phyloP scores from a whole-genome alignment of 345 rosid species.

The Eucalyptus pauciflora region DNA sequence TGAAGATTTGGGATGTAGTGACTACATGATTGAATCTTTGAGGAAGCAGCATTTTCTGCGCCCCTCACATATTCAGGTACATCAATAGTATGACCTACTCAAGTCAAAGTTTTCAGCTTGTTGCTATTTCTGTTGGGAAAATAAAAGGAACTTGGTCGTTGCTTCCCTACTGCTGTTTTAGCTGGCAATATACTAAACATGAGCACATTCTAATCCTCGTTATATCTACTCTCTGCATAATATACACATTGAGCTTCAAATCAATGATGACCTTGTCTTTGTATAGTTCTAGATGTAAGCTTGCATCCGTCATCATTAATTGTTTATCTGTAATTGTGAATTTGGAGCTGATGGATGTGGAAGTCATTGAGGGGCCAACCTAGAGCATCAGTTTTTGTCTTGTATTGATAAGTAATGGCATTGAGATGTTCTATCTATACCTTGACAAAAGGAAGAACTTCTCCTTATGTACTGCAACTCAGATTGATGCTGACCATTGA shows the following conservation, averaged over 20 bases:
- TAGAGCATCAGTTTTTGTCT: not conserved
- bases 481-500: not conserved
- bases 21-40: too few species aligned
- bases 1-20: too few species aligned
- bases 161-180: not conserved
- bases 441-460: not conserved
- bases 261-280: not conserved
- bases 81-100: not conserved
- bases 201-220: not conserved
- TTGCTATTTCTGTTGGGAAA: accelerated
- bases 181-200: not conserved
- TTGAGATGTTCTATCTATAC: not conserved
- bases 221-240: not conserved
- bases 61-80: constrained; percentile 66
- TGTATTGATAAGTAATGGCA: not conserved
- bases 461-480: not conserved
- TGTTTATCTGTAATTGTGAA: not conserved
- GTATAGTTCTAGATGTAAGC: not conserved
- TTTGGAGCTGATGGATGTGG: not conserved
- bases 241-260: not conserved
- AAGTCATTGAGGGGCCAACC: not conserved
- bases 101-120: not conserved
- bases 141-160: not conserved
- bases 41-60: too few species aligned
- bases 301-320: not conserved